A percentile compares a stretch with the other conserved stretches of the same genome.
phyloP scores from a whole-genome alignment of 306 rosid genomes.

The Quercus ilex region DNA sequence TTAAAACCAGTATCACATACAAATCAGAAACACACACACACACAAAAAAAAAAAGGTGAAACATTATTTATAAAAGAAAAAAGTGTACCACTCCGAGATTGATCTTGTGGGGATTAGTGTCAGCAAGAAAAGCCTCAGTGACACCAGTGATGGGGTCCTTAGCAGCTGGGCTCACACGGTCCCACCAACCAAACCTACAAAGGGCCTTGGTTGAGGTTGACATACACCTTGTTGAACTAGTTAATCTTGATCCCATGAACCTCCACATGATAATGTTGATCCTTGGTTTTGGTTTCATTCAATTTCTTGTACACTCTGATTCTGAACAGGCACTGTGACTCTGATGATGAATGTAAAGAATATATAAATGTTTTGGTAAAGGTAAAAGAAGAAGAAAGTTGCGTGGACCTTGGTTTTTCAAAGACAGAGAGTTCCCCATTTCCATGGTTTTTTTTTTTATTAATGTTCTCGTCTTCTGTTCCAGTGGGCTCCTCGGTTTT shows the following conservation, averaged over 20 bases:
- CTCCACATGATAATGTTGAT: neutral
- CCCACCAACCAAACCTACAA: conserved; percentile 36
- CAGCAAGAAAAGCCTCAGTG: conserved; percentile 37
- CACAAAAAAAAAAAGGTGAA: neutral
- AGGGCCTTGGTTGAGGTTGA: conserved; percentile 10
- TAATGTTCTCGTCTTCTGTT: neutral
- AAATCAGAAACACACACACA: neutral
- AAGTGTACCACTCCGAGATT: conserved; percentile 41
- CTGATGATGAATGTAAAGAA: neutral
- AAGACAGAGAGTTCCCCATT: neutral
- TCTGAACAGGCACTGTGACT: neutral
- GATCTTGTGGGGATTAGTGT: conserved; percentile 33
- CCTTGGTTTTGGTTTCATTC: neutral
- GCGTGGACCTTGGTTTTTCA: neutral
- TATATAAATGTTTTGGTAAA: neutral
- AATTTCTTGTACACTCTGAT: neutral
- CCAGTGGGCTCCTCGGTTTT: conserved; percentile 19
- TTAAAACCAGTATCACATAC: neutral
- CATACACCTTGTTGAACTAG: conserved; percentile 8
- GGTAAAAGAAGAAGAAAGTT: neutral
- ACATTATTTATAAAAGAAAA: neutral
- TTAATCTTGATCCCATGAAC: neutral
- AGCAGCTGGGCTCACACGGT: conserved; percentile 27
- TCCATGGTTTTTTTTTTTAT: neutral
- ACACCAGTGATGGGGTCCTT: conserved; percentile 35